Base-by-base conservation (phyloP, 2,329 filamentous ascomycete genomes). In the Claviceps monticola region DNA sequence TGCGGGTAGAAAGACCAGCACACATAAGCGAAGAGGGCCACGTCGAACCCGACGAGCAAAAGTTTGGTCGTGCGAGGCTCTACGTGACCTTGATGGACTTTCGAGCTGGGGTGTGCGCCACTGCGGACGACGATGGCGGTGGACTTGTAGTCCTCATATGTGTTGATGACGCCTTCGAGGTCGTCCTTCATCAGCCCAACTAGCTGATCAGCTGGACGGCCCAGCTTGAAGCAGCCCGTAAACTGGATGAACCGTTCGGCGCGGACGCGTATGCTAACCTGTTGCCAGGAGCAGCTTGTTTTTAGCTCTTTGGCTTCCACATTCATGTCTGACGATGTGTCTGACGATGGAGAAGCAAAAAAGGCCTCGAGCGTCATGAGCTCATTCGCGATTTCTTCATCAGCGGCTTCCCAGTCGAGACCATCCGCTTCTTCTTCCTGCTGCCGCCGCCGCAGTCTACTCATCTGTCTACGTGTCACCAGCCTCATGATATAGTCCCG, bases 1-100 rank as follows among this genome's bases (percentile, higher is more conserved):
- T 58, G 56, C 5, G 56, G 51, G 34, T 50, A 58, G 49, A 58
- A 58, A 3, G 56, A 58, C 45, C 57, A 58, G 50, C 55, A 56
- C 19, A 57, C 56, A 21, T 58, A 58, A 38, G 56, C 51, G 39
- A 58, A 58, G 19, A 58, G 54, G 55, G 43, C 51, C 42, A 57
- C 44, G 49, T 56, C 56, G 29, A 57, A 55, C 23, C 52, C 44
- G 42, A 58, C 56, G 29, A 58, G 56, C 16, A 55, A 37, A 36
- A 58, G 53, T 36, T 58, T 58, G 39, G 56, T 56, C 9, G 46
- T 29, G 4, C 54, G 55, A 5, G 56, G 56, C 51, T 58, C 56
- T 11, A 55, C 53, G 29, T 56, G 56, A 2, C 56, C 56, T 13
- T 51, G 46, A 16, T 56, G 52, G 8, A 17, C 17, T 2, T 23